These are phyloP conservation scores for Nemania abortiva DNA, from an alignment of 2,329 filamentous ascomycete genomes.

Conservation along the genomic window DNA sequence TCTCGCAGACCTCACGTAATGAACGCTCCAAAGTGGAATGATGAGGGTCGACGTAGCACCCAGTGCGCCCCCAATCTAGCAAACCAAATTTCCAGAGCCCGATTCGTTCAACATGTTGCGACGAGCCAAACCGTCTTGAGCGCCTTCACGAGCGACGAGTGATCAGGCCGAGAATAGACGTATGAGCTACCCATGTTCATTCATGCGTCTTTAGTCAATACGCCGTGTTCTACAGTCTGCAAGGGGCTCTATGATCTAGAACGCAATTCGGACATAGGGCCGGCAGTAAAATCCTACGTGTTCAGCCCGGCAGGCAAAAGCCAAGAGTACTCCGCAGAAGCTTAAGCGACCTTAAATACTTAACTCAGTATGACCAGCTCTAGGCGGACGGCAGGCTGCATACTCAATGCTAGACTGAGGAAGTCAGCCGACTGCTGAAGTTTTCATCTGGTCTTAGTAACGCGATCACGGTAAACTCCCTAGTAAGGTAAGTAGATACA, in stretches of 20 bases:
- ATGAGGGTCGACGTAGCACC: neutral
- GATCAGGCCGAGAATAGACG: neutral
- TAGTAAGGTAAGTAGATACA: too few relatives aligned
- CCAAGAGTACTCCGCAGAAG: neutral
- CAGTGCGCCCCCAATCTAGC: neutral
- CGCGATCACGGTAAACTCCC: too few relatives aligned
- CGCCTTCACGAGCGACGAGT: neutral
- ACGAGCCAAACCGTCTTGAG: neutral
- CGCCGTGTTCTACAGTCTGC: neutral
- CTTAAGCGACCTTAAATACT: neutral
- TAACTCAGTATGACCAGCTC: neutral
- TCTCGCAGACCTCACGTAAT: neutral
- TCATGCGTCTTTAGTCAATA: neutral
- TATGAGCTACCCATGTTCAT: neutral
- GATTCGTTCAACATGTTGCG: constrained; percentile 1
- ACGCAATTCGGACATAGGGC: neutral
- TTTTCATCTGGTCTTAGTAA: too few relatives aligned
- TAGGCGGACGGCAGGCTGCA: neutral
- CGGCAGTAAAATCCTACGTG: neutral
- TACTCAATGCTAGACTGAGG: neutral
- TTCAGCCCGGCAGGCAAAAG: neutral
- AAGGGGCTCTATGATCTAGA: neutral
- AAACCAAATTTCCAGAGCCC: neutral
- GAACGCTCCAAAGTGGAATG: neutral
- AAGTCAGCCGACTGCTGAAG: neutral